Evolutionary conservation across 768 basidiomycete species (phyloP).

Genomic region (Kwoniella sp.): DNA sequence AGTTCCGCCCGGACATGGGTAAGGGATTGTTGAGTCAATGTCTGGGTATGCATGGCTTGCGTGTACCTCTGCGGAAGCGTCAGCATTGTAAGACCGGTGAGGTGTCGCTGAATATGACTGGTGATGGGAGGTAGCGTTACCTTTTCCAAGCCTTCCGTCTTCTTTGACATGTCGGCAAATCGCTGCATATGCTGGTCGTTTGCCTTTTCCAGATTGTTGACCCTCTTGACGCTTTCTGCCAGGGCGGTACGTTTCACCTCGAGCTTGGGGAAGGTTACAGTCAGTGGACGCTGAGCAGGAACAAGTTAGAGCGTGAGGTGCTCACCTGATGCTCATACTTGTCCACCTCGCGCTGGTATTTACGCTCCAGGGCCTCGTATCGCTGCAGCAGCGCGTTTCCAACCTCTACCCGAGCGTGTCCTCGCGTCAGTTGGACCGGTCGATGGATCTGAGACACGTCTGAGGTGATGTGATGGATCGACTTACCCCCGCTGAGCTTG

Average conservation of each 20-base stretch:
- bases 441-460: neutral
- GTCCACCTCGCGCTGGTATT: slow-evolving; percentile 32
- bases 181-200: slow-evolving; percentile 37
- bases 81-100: neutral
- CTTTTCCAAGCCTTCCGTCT: slow-evolving; percentile 46
- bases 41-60: slow-evolving; percentile 46
- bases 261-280: slow-evolving; percentile 11
- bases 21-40: slow-evolving; percentile 45
- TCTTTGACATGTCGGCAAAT: slow-evolving; percentile 37
- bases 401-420: slow-evolving; percentile 58
- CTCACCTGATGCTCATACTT: slow-evolving; percentile 37
- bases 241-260: slow-evolving; percentile 36
- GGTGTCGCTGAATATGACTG: neutral
- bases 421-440: neutral
- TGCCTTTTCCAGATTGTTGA: slow-evolving; percentile 39
- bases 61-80: slow-evolving; percentile 37
- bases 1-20: slow-evolving; percentile 48
- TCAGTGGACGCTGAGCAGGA: too few relatives aligned
- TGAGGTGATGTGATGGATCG: neutral
- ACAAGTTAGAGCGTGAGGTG: too few relatives aligned
- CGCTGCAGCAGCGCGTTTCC: slow-evolving; percentile 80
- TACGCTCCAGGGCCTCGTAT: slow-evolving; percentile 62
- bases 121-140: slow-evolving; percentile 7
- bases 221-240: slow-evolving; percentile 24
- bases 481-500: slow-evolving; percentile 78